phyloP scores from a whole-genome alignment of 805 yeast genomes.

The Candida golubevii region DNA sequence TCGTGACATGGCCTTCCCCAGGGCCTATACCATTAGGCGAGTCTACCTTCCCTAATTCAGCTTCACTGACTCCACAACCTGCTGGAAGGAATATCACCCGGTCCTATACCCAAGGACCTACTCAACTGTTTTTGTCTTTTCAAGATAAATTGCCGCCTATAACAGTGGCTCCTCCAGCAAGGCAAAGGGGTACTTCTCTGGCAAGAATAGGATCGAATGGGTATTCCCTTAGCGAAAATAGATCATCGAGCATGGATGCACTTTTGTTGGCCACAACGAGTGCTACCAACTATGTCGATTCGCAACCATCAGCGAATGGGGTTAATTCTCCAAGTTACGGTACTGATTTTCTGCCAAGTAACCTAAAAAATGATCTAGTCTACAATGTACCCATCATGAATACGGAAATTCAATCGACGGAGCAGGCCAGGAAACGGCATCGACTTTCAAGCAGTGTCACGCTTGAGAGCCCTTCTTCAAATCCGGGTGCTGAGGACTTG shows the following conservation, averaged over 20 bases:
- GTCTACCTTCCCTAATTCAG: no score
- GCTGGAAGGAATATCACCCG: background rate
- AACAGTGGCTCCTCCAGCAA: constrained; percentile 4
- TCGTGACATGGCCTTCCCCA: no score
- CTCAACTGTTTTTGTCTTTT: constrained; percentile 2
- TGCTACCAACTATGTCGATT: background rate
- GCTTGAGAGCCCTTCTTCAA: background rate
- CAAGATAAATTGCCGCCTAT: constrained; percentile 13
- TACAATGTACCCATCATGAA: background rate
- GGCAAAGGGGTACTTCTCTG: background rate
- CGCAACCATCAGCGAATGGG: background rate
- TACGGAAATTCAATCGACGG: background rate
- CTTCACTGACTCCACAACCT: background rate
- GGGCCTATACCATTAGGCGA: no score
- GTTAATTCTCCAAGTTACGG: background rate
- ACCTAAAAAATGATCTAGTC: background rate
- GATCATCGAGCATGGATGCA: constrained; percentile 13
- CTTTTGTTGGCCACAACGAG: constrained; percentile 13
- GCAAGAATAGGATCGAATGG: background rate
- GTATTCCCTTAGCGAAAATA: constrained; percentile 2
- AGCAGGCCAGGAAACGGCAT: constrained; percentile 1
- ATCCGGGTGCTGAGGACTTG: background rate
- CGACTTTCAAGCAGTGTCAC: background rate
- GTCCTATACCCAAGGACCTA: background rate
- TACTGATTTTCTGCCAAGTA: background rate